phyloP scores from a whole-genome alignment of 352 stramenopile species.

The Phytophthora brassicae region DNA sequence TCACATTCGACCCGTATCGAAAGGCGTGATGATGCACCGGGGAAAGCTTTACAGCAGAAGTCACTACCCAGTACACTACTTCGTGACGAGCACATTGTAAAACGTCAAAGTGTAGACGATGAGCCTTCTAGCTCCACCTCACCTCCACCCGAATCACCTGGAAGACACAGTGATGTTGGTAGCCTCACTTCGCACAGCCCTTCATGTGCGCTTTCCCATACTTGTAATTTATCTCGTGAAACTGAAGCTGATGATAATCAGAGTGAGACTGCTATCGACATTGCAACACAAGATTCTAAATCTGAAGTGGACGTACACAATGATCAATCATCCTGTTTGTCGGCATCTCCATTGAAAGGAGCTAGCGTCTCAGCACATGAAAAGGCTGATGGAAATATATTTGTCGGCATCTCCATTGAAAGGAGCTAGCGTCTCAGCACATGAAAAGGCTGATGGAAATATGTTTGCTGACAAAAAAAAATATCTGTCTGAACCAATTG shows the following conservation, averaged over 20 bases:
- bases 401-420: neutral
- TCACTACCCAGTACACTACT: neutral
- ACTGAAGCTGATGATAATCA: neutral
- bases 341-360: neutral
- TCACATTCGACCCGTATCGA: neutral
- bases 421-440: neutral
- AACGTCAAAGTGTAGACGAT: neutral
- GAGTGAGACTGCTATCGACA: neutral
- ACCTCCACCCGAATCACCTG: neutral
- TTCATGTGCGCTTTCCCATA: neutral
- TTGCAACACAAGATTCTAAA: neutral
- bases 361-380: neutral
- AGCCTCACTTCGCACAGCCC: neutral
- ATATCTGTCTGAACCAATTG: neutral
- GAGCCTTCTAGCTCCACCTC: neutral
- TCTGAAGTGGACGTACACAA: neutral
- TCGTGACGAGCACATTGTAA: neutral
- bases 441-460: neutral
- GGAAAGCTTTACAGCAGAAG: neutral
- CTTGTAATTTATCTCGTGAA: neutral
- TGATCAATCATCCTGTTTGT: neutral
- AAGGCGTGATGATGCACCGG: neutral
- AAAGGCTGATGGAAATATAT: neutral
- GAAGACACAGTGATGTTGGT: neutral
- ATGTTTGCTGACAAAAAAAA: neutral